These are phyloP conservation scores for Gossypium aridum DNA, from an alignment of 441 rosid species.

Conservation along the genomic window DNA sequence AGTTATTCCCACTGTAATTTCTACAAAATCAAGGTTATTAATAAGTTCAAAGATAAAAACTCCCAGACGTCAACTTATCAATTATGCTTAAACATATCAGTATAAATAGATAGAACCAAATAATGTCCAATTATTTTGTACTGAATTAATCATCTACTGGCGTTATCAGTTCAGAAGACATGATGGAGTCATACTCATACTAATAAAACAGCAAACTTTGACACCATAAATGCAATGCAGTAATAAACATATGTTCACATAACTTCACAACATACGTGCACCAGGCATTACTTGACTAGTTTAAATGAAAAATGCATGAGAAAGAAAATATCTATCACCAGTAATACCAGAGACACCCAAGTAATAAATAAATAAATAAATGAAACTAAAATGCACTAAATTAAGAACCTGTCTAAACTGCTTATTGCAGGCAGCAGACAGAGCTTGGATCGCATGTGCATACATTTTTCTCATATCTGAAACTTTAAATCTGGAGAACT, in stretches of 20 bases:
- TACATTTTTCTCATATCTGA: conserved; percentile 84
- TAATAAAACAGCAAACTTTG: not conserved
- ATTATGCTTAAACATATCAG: not conserved
- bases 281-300: not conserved
- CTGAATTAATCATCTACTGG: not conserved
- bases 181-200: not conserved
- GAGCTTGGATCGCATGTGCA: conserved; percentile 83
- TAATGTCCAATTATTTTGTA: not conserved
- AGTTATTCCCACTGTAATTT: not conserved
- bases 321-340: not conserved
- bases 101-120: not conserved
- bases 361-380: not conserved
- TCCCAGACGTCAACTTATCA: not conserved
- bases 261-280: not conserved
- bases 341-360: not conserved
- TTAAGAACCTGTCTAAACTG: conserved; percentile 96
- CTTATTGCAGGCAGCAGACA: conserved; percentile 68
- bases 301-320: not conserved
- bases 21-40: not conserved
- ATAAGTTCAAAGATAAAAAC: not conserved
- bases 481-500: conserved; percentile 92
- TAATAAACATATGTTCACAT: not conserved
- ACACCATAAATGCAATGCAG: not conserved
- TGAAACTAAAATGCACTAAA: conserved; percentile 17
- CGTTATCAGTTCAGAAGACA: not conserved